Base-by-base conservation (phyloP, 768 basidiomycete genomes). In the Trametes villosa region DNA sequence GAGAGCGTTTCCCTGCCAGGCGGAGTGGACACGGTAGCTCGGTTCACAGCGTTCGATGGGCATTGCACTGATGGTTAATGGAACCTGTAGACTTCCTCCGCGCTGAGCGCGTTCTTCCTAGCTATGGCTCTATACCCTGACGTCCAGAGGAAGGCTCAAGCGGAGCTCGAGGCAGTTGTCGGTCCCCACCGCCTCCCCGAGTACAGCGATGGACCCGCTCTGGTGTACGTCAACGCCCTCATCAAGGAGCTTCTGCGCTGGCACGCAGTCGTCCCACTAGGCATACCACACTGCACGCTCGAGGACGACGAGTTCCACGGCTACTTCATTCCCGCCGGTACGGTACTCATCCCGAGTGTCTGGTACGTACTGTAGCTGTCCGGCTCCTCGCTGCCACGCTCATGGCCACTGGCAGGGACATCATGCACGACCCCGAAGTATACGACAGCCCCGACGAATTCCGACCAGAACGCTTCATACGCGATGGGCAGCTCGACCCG, bases 201-300 rank as follows among this genome's bases (percentile, higher is more conserved):
- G 2, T 44, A 70, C 30, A 26, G 53, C 1, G 72, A 72, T 40
- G 49, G 60, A 13, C 40, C 40, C 0, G n/a, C 47, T 6, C 62
- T 73, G 4, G 72, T 73, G 11, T 75, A 72, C 52, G 58, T 74
- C 38, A 52, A 68, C 22, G 72, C 70, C 22, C 49, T 76, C 27
- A 51, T 73, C 49, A 70, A 72, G 50, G 75, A 76, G 56, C 65
- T 66, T 22, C 64, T 74, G 9, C 63, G 75, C n/a, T 76, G 73
- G 73, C 57, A 66, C 26, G 63, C 67, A n/a, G 65, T 64, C 18
- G 62, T 62, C 8, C 72, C 72, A 1, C 41, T 68, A 5, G 67
- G 70, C 27, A 20, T 60, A 36, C 51, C 63, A 4, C 65, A 67
- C 31, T 38, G 33, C 4, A 45, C 49, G 9, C 26, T 59, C 4